Percentiles rank a stretch among this genome's conserved stretches.
Conservation (phyloP, 176 grass and related monocot genomes). For the Eragrostis nindensis region DNA sequence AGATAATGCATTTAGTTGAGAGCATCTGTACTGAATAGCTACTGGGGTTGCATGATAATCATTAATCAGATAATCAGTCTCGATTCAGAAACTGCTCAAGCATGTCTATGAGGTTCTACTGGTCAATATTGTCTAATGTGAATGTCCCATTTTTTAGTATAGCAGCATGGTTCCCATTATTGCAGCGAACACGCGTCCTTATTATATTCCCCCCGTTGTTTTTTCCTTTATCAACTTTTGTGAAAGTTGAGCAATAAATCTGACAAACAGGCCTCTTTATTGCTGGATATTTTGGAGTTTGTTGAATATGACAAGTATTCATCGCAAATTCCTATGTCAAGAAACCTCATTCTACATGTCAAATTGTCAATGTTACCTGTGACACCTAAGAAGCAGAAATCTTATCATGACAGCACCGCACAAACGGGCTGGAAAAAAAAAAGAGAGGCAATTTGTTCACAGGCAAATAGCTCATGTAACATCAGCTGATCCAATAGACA, state of each 20-base stretch:
- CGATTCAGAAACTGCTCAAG: constrained; percentile 10
- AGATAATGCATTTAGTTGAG: constrained; percentile 22
- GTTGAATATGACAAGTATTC: not conserved
- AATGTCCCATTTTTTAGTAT: not conserved
- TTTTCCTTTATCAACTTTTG: not conserved
- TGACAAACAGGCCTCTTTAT: not conserved
- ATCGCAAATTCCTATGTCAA: not conserved
- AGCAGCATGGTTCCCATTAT: not conserved
- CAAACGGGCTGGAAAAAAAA: not conserved
- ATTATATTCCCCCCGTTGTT: not conserved
- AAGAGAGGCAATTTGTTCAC: not conserved
- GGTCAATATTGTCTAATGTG: not conserved
- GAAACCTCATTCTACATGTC: not conserved
- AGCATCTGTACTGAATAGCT: constrained; percentile 28
- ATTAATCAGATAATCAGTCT: constrained; percentile 7
- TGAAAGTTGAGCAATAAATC: not conserved
- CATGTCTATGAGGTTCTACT: not conserved
- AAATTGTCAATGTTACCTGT: not conserved
- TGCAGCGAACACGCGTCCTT: not conserved
- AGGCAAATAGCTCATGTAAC: constrained; percentile 14
- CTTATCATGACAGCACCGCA: not conserved
- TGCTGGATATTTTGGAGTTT: not conserved
- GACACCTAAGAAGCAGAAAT: not conserved
- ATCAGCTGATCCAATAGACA: constrained; percentile 3
- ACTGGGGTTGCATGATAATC: constrained; percentile 25